These are phyloP conservation scores for Rubus idaeus DNA, from an alignment of 306 rosid species.

Conservation along the genomic window DNA sequence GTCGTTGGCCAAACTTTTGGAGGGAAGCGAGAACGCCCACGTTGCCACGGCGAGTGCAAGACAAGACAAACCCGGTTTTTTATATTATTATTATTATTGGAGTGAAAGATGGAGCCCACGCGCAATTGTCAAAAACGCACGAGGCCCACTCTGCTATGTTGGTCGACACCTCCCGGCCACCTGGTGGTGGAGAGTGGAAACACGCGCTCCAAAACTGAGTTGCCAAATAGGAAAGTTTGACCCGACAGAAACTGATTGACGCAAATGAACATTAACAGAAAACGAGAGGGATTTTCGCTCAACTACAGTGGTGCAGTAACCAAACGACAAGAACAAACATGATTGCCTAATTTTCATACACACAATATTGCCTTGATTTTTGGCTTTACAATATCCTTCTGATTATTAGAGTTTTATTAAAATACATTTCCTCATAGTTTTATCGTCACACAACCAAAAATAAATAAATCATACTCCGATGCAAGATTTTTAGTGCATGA, in stretches of 20 bases:
- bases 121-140: background rate
- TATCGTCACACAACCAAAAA: background rate
- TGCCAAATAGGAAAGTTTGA: background rate
- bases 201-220: background rate
- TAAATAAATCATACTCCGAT: too few species aligned
- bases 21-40: constrained; percentile 23
- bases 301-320: background rate
- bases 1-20: constrained; percentile 26
- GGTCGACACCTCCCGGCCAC: background rate
- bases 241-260: constrained; percentile 29
- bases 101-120: constrained; percentile 6
- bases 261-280: constrained; percentile 12
- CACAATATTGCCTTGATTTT: constrained; percentile 15
- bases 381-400: background rate
- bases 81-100: too few species aligned
- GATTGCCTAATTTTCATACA: constrained; percentile 15
- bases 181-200: background rate
- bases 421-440: background rate
- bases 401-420: background rate
- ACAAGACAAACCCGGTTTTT: background rate
- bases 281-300: constrained; percentile 6
- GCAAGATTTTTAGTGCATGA: too few species aligned
- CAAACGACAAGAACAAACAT: constrained; percentile 24
- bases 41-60: constrained; percentile 5
- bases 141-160: background rate